These are phyloP conservation scores for Diplotaxis tenuifolia DNA, from an alignment of 345 rosid genomes.

Conservation along the genomic window DNA sequence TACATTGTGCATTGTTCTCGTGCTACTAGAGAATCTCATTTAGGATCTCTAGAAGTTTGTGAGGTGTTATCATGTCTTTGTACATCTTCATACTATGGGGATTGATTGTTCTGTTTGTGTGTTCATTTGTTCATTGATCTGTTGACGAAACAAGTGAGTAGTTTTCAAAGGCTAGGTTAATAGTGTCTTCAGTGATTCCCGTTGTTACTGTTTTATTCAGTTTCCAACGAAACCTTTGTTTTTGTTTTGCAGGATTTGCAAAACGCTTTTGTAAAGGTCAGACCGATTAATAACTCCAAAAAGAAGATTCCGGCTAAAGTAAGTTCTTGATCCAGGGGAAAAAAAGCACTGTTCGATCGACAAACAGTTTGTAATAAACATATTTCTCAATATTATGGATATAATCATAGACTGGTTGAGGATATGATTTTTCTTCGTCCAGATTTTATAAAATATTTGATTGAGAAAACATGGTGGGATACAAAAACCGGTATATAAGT, in stretches of 20 bases:
- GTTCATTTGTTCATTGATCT: not conserved
- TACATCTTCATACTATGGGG: no score
- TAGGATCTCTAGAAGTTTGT: not conserved
- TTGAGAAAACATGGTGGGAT: not conserved
- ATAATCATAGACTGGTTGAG: no score
- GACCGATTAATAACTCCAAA: constrained; percentile 39
- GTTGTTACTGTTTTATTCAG: not conserved
- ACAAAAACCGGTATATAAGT: not conserved
- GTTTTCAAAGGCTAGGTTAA: not conserved
- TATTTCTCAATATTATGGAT: not conserved
- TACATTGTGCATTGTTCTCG: not conserved
- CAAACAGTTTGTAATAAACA: constrained; percentile 1
- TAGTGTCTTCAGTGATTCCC: not conserved
- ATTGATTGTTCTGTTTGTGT: not conserved
- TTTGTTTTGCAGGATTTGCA: constrained; percentile 33
- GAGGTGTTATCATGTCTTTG: not conserved
- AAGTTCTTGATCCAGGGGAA: constrained; percentile 6
- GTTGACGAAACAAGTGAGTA: not conserved
- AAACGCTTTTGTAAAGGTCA: constrained; percentile 37
- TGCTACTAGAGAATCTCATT: not conserved
- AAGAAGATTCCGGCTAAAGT: constrained; percentile 25
- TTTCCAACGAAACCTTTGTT: not conserved
- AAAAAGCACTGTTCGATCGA: not conserved
- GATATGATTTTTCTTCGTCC: not conserved
- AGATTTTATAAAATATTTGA: not conserved